These are phyloP conservation scores for Pseudonectria buxi DNA, from an alignment of 2,329 filamentous ascomycete species.

Conservation along the genomic window DNA sequence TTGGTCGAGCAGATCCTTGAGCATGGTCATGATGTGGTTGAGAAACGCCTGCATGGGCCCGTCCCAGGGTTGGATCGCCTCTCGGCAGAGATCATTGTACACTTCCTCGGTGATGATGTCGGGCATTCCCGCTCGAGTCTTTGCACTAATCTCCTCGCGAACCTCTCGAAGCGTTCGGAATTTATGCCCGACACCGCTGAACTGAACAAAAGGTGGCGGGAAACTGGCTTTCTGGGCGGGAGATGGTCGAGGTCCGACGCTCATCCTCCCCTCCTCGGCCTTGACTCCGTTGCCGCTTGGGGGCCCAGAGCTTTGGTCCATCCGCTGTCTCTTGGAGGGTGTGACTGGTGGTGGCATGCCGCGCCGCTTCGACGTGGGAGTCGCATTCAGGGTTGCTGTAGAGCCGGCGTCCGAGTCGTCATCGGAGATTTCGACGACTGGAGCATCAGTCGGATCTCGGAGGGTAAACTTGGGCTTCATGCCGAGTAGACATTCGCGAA, in stretches of 20 bases:
- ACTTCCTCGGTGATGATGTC: slow-evolving; percentile 54
- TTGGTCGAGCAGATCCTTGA: slow-evolving; percentile 38
- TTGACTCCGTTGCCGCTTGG: slow-evolving; percentile 26
- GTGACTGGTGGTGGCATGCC: slow-evolving; percentile 21
- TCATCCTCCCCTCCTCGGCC: slow-evolving; percentile 29
- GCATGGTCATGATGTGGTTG: slow-evolving; percentile 38
- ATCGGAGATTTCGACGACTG: slow-evolving; percentile 32
- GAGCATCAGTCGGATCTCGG: slow-evolving; percentile 29
- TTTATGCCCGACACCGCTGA: slow-evolving; percentile 30
- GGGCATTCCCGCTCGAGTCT: slow-evolving; percentile 51
- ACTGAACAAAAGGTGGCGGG: slow-evolving; percentile 33
- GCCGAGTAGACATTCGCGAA: slow-evolving; percentile 40
- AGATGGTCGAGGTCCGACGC: slow-evolving; percentile 10
- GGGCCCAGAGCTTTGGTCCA: slow-evolving; percentile 10
- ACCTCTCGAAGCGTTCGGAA: slow-evolving; percentile 46
- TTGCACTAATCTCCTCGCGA: slow-evolving; percentile 45
- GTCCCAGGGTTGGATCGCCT: slow-evolving; percentile 54
- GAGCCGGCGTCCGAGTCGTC: slow-evolving; percentile 32
- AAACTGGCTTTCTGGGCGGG: slow-evolving; percentile 11
- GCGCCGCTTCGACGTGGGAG: slow-evolving; percentile 25
- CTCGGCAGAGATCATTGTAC: slow-evolving; percentile 49
- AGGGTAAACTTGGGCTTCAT: slow-evolving; percentile 43
- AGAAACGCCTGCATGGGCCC: slow-evolving; percentile 44
- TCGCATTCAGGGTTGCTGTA: slow-evolving; percentile 9
- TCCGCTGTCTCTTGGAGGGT: slow-evolving; percentile 28